phyloP scores from a whole-genome alignment of 306 rosid genomes.

The Ziziphus jujuba region DNA sequence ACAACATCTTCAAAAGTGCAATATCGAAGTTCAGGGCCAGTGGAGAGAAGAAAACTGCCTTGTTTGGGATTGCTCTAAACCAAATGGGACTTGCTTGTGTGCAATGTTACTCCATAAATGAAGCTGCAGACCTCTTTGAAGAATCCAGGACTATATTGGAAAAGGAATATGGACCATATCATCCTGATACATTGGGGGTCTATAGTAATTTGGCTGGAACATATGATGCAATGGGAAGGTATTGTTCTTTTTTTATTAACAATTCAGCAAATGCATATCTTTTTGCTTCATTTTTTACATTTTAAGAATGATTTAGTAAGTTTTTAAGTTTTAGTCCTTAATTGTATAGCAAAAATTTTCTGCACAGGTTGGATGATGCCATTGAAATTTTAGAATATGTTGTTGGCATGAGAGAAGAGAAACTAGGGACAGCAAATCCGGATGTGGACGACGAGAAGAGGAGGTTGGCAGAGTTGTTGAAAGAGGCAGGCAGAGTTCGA shows the following conservation, averaged over 20 bases:
- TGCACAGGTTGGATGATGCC: slow-evolving; percentile 71
- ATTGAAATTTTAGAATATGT: slow-evolving; percentile 72
- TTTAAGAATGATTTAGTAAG: background rate
- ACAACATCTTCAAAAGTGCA: slow-evolving; percentile 58
- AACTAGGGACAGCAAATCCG: slow-evolving; percentile 81
- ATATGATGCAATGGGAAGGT: slow-evolving; percentile 97
- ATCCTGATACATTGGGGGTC: slow-evolving; percentile 76
- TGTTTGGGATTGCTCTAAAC: slow-evolving; percentile 79
- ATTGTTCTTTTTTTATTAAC: background rate
- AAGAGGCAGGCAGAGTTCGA: slow-evolving; percentile 71
- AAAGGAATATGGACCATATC: slow-evolving; percentile 77
- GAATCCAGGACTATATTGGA: slow-evolving; percentile 73
- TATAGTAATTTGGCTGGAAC: slow-evolving; percentile 85
- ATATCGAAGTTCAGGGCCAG: slow-evolving; percentile 59
- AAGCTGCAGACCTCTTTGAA: slow-evolving; percentile 87
- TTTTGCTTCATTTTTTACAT: background rate
- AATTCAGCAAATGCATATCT: slow-evolving; percentile 2
- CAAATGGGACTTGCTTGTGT: slow-evolving; percentile 92
- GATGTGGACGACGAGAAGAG: slow-evolving; percentile 79
- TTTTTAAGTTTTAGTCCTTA: slow-evolving; percentile 12
- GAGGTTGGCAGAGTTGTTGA: slow-evolving; percentile 69
- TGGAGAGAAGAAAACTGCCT: slow-evolving; percentile 72
- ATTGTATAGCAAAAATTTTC: background rate
- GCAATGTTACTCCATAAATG: slow-evolving; percentile 69
- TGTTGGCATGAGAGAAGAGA: slow-evolving; percentile 89